Evolutionary conservation across 371 early-diverging fungal genomes (phyloP).

Genomic region (Paraphysoderma sedebokerense): DNA sequence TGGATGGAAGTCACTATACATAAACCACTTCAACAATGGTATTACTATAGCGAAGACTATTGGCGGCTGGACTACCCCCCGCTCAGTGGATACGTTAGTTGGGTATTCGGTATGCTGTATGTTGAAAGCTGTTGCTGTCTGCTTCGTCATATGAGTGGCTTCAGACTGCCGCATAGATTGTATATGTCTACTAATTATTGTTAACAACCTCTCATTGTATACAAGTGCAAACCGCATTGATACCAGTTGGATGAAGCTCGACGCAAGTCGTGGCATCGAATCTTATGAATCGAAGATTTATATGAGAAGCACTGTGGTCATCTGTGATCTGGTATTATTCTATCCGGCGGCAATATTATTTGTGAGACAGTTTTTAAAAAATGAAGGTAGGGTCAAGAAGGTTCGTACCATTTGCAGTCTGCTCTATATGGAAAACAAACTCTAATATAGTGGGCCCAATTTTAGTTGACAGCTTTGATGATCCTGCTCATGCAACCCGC

Average conservation of each 20-base stretch:
- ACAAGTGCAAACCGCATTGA: slow-evolving; percentile 53
- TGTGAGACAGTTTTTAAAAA: slow-evolving; percentile 16
- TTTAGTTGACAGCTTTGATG: slow-evolving; percentile 28
- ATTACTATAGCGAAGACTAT: slow-evolving; percentile 64
- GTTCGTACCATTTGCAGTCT: background rate
- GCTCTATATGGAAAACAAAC: background rate
- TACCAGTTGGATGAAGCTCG: slow-evolving; percentile 68
- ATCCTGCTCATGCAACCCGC: slow-evolving; percentile 64
- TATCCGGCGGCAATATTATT: slow-evolving; percentile 51
- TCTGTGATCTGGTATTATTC: slow-evolving; percentile 56
- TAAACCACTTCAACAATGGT: slow-evolving; percentile 65
- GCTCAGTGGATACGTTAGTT: slow-evolving; percentile 78
- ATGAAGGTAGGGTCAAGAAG: background rate
- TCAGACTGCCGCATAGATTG: background rate
- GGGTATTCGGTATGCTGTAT: slow-evolving; percentile 64
- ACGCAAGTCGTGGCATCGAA: slow-evolving; percentile 69
- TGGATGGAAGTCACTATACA: slow-evolving; percentile 88
- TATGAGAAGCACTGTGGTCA: slow-evolving; percentile 71
- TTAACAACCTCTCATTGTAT: background rate
- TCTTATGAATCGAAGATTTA: slow-evolving; percentile 49
- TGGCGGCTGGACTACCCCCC: slow-evolving; percentile 97
- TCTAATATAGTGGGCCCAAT: slow-evolving; percentile 5
- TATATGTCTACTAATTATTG: background rate
- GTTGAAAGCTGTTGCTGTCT: too few relatives aligned
- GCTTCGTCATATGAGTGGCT: background rate